phyloP scores from a whole-genome alignment of 2,329 filamentous ascomycete species.

The Didymella exigua region DNA sequence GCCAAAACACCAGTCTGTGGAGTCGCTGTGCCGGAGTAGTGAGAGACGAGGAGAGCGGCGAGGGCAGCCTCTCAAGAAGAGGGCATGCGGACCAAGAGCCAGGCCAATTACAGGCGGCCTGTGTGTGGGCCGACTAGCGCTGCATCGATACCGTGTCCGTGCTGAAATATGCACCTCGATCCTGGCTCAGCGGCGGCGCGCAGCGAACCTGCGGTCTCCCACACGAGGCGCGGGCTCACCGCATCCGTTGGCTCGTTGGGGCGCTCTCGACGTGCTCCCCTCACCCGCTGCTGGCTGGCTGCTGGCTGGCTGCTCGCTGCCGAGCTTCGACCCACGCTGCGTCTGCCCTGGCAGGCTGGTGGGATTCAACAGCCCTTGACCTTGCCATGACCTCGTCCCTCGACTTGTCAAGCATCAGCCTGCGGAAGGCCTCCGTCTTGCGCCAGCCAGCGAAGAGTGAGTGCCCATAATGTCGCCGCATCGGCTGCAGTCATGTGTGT shows the following conservation, averaged over 20 bases:
- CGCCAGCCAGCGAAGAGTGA: constrained; percentile 6
- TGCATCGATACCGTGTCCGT: constrained; percentile 8
- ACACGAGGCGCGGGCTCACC: constrained; percentile 14
- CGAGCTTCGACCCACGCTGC: constrained; percentile 11
- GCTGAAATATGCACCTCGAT: constrained; percentile 1
- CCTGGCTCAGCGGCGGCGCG: constrained; percentile 15
- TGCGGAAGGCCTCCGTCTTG: constrained; percentile 18
- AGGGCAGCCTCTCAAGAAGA: constrained; percentile 26
- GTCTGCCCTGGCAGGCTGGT: too few relatives aligned
- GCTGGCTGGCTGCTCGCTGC: constrained; percentile 6
- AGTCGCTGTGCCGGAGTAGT: constrained; percentile 36
- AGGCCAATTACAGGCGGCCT: constrained; percentile 12
- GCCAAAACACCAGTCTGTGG: constrained; percentile 44
- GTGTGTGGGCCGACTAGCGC: constrained; percentile 27
- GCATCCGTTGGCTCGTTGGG: constrained; percentile 5
- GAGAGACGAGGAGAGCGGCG: constrained; percentile 31
- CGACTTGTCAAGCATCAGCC: constrained; percentile 11
- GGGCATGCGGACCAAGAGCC: constrained; percentile 30
- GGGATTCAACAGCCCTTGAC: too few relatives aligned
- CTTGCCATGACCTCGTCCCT: not conserved
- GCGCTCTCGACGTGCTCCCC: not conserved
- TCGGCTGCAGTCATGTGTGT: constrained; percentile 4
- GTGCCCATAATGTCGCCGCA: constrained; percentile 7
- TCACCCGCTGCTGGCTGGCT: constrained; percentile 13
- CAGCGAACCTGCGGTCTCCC: not conserved